Percentiles rank a stretch among this genome's conserved stretches.
Evolutionary conservation across 192 early-diverging fungal species (phyloP).

Genomic region (Powellomyces hirtus): DNA sequence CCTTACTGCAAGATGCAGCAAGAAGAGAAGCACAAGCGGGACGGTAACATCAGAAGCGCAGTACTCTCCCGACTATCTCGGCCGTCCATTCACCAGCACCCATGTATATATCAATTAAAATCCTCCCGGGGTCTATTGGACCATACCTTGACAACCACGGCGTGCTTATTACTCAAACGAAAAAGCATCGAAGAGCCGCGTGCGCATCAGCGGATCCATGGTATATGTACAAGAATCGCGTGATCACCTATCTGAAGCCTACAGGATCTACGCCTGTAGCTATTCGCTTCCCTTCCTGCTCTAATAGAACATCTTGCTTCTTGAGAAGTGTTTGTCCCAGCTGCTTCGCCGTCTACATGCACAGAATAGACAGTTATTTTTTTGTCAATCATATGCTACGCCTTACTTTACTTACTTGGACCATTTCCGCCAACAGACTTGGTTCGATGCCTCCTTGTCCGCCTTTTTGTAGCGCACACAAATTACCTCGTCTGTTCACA

Average conservation of each 20-base stretch:
- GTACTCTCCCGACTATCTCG: too few species aligned
- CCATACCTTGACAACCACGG: too few species aligned
- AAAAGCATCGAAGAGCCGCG: too few species aligned
- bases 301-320: constrained; percentile 16
- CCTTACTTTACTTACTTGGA: constrained; percentile 41
- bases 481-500: constrained; percentile 74
- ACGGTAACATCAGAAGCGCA: constrained; percentile 7
- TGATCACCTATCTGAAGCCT: constrained; percentile 19
- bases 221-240: too few species aligned
- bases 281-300: constrained; percentile 29
- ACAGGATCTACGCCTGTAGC: constrained; percentile 7
- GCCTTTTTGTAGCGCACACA: constrained; percentile 87
- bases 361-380: neutral
- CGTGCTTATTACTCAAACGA: too few species aligned
- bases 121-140: too few species aligned
- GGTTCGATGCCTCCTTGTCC: constrained; percentile 74
- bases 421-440: constrained; percentile 74
- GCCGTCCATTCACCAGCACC: too few species aligned
- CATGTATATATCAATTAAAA: too few species aligned
- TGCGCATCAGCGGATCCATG: too few species aligned
- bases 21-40: constrained; percentile 76
- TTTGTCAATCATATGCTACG: neutral
- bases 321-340: constrained; percentile 16
- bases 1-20: constrained; percentile 94
- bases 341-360: constrained; percentile 23